Base-by-base conservation (phyloP, 1,284 basidiomycete genomes). In the Tilletia walkeri region DNA sequence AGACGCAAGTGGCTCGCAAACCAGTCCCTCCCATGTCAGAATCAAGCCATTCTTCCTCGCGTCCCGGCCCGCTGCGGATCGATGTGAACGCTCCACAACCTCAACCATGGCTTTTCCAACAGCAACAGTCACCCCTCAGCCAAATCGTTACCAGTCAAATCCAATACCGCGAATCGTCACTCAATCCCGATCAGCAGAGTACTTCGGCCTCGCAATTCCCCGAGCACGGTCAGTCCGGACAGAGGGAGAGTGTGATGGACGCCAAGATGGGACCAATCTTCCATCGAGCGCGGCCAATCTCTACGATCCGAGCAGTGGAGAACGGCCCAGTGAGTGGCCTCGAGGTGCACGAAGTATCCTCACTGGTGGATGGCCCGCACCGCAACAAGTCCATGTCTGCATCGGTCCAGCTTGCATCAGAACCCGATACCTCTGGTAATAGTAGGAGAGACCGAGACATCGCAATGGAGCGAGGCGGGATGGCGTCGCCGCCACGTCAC, bases 131-230 rank as follows among this genome's bases (percentile, higher is more conserved):
- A 3, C 54, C 54, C 5, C 34, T 56, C 24, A 56, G 20, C 14
- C 20, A 56, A 30, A 34, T 56, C 54, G 34, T 56, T 14, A 56
- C 54, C 24, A 56, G 54, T 56, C 54, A 56, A 14, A 56, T 56
- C 24, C 54, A 56, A 30, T 20, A 34, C 14, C 54, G 54, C 3
- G 54, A 56, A 1, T 56, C 54, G 24, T 56, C 54, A 14, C 54
- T 56, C 1, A 56, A 24, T 0, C 24, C 34, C 4, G 24, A 56
- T 30, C 24, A 34, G 24, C 2, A 20, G 24, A 34, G 24, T 14
- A 34, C 0, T 34, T 20, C 34, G 5, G 20, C 20, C 54, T 12
- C 54, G 12, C 0, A 10, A 5, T 4, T 12, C 20, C 12, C 54
- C 20, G 20, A 56, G 16, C 24, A 24, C 54, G 18, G 5, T 7